Percentiles rank a stretch among this genome's conserved stretches.
phyloP scores from a whole-genome alignment of 352 stramenopile genomes.

The Pythium biforme region DNA sequence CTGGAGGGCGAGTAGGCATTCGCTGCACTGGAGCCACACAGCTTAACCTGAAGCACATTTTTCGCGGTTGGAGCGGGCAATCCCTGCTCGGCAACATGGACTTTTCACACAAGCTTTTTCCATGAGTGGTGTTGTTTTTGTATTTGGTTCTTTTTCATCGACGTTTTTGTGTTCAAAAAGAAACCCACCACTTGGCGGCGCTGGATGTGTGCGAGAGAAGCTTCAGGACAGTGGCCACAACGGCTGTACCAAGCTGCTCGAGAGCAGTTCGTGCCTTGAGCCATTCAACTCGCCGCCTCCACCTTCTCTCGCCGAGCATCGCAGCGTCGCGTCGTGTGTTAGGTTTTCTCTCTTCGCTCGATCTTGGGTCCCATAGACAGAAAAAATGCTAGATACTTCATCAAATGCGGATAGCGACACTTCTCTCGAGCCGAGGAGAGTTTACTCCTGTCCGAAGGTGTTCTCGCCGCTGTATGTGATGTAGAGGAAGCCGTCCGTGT shows the following conservation, averaged over 20 bases:
- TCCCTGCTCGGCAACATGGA: too few relatives aligned
- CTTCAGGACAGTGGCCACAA: too few relatives aligned
- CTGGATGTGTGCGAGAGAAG: too few relatives aligned
- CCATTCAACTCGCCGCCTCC: too few relatives aligned
- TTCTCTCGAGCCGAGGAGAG: neutral
- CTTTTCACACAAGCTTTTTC: neutral
- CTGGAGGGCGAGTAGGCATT: too few relatives aligned
- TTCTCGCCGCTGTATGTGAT: slow-evolving; percentile 99
- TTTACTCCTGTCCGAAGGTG: slow-evolving; percentile 93
- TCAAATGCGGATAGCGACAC: slow-evolving; percentile 6
- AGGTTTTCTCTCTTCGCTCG: slow-evolving; percentile 13
- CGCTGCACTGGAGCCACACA: too few relatives aligned
- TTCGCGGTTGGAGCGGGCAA: too few relatives aligned
- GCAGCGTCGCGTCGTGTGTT: neutral
- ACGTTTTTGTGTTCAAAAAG: slow-evolving; percentile 3
- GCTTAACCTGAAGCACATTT: too few relatives aligned
- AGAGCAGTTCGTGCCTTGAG: neutral
- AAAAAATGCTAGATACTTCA: slow-evolving; percentile 32
- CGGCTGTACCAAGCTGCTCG: too few relatives aligned
- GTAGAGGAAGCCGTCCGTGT: slow-evolving; percentile 99
- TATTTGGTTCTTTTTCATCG: slow-evolving; percentile 5
- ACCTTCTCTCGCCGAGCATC: neutral
- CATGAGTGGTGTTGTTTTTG: neutral
- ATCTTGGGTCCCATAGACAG: slow-evolving; percentile 27
- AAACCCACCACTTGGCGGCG: neutral